Base-by-base conservation (phyloP, 345 rosid genomes). In the Eucalyptus erythrocorys region DNA sequence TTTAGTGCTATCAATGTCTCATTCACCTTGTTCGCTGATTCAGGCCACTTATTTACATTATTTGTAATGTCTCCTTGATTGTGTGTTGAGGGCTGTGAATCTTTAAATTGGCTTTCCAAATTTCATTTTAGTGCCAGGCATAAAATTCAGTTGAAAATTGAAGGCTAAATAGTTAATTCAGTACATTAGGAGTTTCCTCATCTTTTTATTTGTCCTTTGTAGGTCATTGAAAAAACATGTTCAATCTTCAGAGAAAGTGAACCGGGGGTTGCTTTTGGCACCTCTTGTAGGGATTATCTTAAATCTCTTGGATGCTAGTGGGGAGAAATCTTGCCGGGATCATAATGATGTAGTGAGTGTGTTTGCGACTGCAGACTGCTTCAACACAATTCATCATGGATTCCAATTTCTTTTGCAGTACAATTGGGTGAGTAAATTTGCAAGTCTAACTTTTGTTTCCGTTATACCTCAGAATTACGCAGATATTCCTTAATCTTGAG, bases 341-440 rank as follows among this genome's bases (percentile, higher is more conserved):
- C 93, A 92, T 84, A 95, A 95, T 87, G 96, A 97, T 90, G 94
- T 98, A 14, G 92, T 96, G 88, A 93, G 92, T 79, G 94, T 94
- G 21, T 97, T 98, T 87, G 96, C 98, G 48, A 95, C 96, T 92
- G 94, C 96, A 96, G 97, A 97, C 88, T 98, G 99, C 87, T 95
- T 94, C 4, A 91, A 93, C 90, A 94, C 96, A n/a, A 93, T 95
- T 91, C 95, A 93, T 86, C 91, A 88, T 59, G 99, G 99, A 87
- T 96, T 97, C 90, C 99, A 93, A 79, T 94, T 96, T 91, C 95
- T 98, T 79, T 89, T 98, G 92, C 96, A 96, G 57, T 95, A 94
- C 86, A 93, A 97, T 87, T 98, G 99, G 99, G 99, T 97, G 84
- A 91, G 95, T 92, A 86, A 91, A 85, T 32, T 34, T 19, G 32